A percentile compares a stretch with the other conserved stretches of the same genome.
Evolutionary conservation across 179 eudicot genomes (phyloP).

Genomic region (Spinacia oleracea): DNA sequence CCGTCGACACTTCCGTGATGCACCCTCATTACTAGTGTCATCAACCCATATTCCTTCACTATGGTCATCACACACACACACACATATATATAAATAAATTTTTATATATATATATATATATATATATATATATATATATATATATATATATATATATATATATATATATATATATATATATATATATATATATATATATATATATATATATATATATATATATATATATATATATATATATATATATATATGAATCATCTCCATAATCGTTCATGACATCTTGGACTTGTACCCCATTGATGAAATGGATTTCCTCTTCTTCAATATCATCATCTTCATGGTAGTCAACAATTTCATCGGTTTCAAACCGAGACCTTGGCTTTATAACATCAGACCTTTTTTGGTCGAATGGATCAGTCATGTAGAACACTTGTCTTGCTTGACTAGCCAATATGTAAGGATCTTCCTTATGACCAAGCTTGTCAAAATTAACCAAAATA

Average conservation of each 20-base stretch:
- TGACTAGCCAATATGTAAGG: conserved; percentile 11
- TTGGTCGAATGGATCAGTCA: not conserved
- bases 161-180: too few relatives aligned
- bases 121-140: too few relatives aligned
- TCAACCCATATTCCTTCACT: not conserved
- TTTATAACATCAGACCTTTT: not conserved
- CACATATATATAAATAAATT: too few relatives aligned
- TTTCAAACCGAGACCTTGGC: not conserved
- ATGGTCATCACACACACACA: not conserved
- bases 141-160: too few relatives aligned
- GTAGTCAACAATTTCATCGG: not conserved
- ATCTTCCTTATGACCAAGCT: not conserved
- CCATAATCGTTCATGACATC: not conserved
- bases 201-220: too few relatives aligned
- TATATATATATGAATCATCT: not conserved
- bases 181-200: too few relatives aligned
- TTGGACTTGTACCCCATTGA: not conserved
- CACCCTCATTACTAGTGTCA: not conserved
- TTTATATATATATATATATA: too few relatives aligned
- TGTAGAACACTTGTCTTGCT: conserved; percentile 6
- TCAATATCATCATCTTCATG: conserved; percentile 2
- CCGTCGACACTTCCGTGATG: not conserved
- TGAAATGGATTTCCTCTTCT: not conserved
- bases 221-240: too few relatives aligned
- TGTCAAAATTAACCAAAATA: not conserved